Conservation (phyloP, 108 stramenopile species). For the Pseudonitzschia multiseries region DNA sequence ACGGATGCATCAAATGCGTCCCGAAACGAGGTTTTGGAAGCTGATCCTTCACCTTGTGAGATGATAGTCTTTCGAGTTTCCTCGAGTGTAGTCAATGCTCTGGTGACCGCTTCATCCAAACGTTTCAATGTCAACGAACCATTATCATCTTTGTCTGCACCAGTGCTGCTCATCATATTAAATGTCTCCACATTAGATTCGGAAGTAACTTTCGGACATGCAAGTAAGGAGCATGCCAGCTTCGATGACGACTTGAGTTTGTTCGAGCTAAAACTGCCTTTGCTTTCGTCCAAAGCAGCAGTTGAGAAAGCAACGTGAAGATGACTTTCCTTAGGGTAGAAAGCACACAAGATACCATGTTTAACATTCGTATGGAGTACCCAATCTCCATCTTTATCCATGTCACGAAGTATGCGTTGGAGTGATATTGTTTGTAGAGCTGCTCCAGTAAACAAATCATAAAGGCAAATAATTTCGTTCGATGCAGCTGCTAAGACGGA, state of each 20-base stretch:
- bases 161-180: slow-evolving; percentile 1
- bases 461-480: slow-evolving; percentile 23
- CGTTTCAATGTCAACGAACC: neutral
- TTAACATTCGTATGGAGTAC: slow-evolving; percentile 18
- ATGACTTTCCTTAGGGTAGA: slow-evolving; percentile 15
- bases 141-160: neutral
- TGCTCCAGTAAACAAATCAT: slow-evolving; percentile 30
- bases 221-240: slow-evolving; percentile 12
- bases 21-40: slow-evolving; percentile 4
- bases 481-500: slow-evolving; percentile 27
- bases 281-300: slow-evolving; percentile 22
- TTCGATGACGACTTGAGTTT: slow-evolving; percentile 12
- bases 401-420: slow-evolving; percentile 4
- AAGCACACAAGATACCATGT: slow-evolving; percentile 12
- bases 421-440: slow-evolving; percentile 20
- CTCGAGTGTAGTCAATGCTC: slow-evolving; percentile 16
- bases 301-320: slow-evolving; percentile 16
- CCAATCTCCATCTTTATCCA: slow-evolving; percentile 14
- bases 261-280: slow-evolving; percentile 1
- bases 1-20: slow-evolving; percentile 30
- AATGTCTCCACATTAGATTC: neutral
- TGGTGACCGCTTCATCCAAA: slow-evolving; percentile 13
- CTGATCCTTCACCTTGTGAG: neutral
- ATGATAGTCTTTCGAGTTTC: slow-evolving; percentile 1
- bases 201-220: neutral